phyloP scores from a whole-genome alignment of 2,329 filamentous ascomycete species.

The Alternaria viburni region DNA sequence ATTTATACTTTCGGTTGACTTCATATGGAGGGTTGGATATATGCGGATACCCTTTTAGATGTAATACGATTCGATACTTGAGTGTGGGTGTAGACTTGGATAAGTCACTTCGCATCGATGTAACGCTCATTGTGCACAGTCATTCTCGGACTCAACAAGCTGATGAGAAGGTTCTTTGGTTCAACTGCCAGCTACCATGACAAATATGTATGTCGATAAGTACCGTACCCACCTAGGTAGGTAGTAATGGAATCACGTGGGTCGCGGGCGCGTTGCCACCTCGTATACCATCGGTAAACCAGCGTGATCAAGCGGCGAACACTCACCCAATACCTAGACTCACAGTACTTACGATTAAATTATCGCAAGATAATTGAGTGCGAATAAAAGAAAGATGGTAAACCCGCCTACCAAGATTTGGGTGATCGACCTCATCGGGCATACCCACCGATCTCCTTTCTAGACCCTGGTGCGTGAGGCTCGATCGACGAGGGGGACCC shows the following conservation, averaged over 20 bases:
- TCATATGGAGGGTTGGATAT: slow-evolving; percentile 8
- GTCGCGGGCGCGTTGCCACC: background rate
- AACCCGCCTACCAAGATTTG: background rate
- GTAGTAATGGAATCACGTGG: background rate
- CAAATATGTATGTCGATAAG: background rate
- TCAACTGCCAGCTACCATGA: background rate
- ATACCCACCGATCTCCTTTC: slow-evolving; percentile 1
- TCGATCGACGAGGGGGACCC: slow-evolving; percentile 3
- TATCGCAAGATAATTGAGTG: background rate
- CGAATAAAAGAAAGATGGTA: background rate
- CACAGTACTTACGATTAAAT: background rate
- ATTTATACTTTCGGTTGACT: background rate
- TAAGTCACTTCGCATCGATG: background rate
- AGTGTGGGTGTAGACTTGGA: background rate
- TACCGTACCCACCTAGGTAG: too few relatives aligned
- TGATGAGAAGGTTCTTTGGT: background rate
- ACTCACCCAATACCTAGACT: background rate
- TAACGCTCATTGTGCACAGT: background rate
- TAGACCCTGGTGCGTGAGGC: background rate
- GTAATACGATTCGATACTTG: slow-evolving; percentile 3
- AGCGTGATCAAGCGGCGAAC: background rate
- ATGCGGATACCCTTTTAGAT: slow-evolving; percentile 15
- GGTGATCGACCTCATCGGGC: background rate
- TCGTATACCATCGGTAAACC: background rate
- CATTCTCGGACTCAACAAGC: background rate